phyloP scores from a whole-genome alignment of 164 flowering plant genomes.

The Aristolochia fimbriata region DNA sequence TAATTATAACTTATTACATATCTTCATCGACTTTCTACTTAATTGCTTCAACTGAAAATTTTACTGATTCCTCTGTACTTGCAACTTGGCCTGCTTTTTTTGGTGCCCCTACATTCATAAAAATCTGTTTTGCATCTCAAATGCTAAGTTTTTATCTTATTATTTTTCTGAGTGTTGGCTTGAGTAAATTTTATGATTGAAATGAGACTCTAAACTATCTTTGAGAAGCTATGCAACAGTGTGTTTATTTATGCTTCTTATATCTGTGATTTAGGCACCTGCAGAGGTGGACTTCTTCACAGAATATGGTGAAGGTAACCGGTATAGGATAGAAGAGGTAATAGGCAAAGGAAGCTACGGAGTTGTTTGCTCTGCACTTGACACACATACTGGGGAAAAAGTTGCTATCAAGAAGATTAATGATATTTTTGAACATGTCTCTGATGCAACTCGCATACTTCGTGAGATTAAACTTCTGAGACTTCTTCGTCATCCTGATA shows the following conservation, averaged over 20 bases:
- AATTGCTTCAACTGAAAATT: too few relatives aligned
- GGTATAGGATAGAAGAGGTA: constrained; percentile 88
- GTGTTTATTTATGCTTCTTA: not conserved
- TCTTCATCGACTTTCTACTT: too few relatives aligned
- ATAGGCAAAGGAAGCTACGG: constrained; percentile 99
- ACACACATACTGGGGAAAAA: constrained; percentile 83
- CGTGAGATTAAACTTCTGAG: constrained; percentile 95
- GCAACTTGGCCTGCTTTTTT: too few relatives aligned
- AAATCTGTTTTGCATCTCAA: too few relatives aligned
- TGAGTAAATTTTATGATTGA: not conserved
- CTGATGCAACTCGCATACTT: constrained; percentile 94
- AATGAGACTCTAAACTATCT: not conserved
- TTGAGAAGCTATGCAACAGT: not conserved
- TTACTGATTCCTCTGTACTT: too few relatives aligned
- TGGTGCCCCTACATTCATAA: too few relatives aligned
- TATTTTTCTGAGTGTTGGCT: too few relatives aligned
- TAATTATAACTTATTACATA: too few relatives aligned
- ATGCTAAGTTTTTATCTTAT: too few relatives aligned
- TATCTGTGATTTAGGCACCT: constrained; percentile 39
- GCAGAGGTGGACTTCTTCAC: constrained; percentile 87
- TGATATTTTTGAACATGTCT: constrained; percentile 95
- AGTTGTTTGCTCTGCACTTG: constrained; percentile 87
- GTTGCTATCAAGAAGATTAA: constrained; percentile 96
- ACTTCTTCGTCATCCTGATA: constrained; percentile 87
- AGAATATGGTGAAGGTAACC: constrained; percentile 89